phyloP scores from a whole-genome alignment of 306 rosid genomes.

The Prunus kanzakura region DNA sequence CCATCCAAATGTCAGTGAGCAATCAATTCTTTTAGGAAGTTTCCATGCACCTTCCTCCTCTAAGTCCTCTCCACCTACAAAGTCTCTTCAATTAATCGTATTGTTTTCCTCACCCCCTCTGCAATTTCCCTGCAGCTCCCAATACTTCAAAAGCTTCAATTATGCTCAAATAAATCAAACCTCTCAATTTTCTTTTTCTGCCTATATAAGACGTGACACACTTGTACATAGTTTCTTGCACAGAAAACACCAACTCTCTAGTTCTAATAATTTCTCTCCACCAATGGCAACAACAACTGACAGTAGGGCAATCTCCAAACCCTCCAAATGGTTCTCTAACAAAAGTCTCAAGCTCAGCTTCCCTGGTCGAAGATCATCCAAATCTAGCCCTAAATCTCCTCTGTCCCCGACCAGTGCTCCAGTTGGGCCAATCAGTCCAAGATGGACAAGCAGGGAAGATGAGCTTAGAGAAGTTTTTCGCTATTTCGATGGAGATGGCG shows the following conservation, averaged over 20 bases:
- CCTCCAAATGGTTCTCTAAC: slow-evolving; percentile 63
- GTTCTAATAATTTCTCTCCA: background rate
- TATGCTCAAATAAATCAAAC: background rate
- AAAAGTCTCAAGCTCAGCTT: slow-evolving; percentile 37
- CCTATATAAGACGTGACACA: background rate
- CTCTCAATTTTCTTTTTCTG: too few relatives aligned
- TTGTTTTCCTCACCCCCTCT: background rate
- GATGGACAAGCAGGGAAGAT: slow-evolving; percentile 19
- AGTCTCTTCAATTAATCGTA: background rate
- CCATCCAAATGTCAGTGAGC: background rate
- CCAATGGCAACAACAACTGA: slow-evolving; percentile 33
- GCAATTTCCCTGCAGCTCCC: slow-evolving; percentile 33
- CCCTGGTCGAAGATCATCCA: slow-evolving; percentile 20
- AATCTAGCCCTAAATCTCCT: slow-evolving; percentile 23
- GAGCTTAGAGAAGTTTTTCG: slow-evolving; percentile 49
- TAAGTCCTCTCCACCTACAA: background rate
- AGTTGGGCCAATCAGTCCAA: background rate
- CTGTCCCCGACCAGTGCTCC: slow-evolving; percentile 19
- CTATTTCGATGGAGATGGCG: slow-evolving; percentile 53
- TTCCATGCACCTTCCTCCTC: slow-evolving; percentile 39
- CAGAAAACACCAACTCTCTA: background rate
- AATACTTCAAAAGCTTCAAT: background rate
- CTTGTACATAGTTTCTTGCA: background rate
- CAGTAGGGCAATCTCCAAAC: slow-evolving; percentile 21
- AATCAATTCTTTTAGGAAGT: slow-evolving; percentile 22